phyloP scores from a whole-genome alignment of 768 basidiomycete species.

The Artomyces pyxidatus region DNA sequence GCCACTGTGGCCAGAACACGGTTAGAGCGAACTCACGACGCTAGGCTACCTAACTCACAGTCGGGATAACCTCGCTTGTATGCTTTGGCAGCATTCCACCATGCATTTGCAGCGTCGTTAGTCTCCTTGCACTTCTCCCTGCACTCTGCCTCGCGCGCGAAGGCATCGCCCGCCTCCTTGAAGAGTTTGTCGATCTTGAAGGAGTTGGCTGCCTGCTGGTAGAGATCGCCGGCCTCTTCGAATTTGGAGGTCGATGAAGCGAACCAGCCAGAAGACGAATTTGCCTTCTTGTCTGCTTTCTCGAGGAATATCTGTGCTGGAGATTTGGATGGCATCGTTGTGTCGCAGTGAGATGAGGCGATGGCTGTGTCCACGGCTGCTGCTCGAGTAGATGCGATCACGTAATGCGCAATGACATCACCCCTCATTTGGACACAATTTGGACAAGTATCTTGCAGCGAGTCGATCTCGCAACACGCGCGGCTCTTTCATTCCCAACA shows the following conservation, averaged over 20 bases:
- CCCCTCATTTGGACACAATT: not conserved
- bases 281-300: slow-evolving; percentile 90
- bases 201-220: slow-evolving; percentile 87
- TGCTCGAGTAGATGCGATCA: not conserved
- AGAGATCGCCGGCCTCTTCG: slow-evolving; percentile 95
- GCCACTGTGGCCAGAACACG: slow-evolving; percentile 51
- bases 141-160: slow-evolving; percentile 91
- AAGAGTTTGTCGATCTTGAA: slow-evolving; percentile 91
- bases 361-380: not conserved
- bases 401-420: slow-evolving; percentile 2
- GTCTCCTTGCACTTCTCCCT: slow-evolving; percentile 79
- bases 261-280: slow-evolving; percentile 82
- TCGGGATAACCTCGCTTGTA: slow-evolving; percentile 87
- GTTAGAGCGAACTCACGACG: not conserved
- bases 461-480: too few species aligned
- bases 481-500: too few species aligned
- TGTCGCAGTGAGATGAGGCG: slow-evolving; percentile 3
- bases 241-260: slow-evolving; percentile 74
- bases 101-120: slow-evolving; percentile 96
- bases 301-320: slow-evolving; percentile 68
- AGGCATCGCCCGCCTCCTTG: slow-evolving; percentile 87
- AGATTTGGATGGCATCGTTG: slow-evolving; percentile 64
- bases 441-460: not conserved
- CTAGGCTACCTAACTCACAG: slow-evolving; percentile 40
- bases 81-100: slow-evolving; percentile 96